Evolutionary conservation across 2,329 filamentous ascomycete species (phyloP).

Genomic region (Lecanosticta acicola): DNA sequence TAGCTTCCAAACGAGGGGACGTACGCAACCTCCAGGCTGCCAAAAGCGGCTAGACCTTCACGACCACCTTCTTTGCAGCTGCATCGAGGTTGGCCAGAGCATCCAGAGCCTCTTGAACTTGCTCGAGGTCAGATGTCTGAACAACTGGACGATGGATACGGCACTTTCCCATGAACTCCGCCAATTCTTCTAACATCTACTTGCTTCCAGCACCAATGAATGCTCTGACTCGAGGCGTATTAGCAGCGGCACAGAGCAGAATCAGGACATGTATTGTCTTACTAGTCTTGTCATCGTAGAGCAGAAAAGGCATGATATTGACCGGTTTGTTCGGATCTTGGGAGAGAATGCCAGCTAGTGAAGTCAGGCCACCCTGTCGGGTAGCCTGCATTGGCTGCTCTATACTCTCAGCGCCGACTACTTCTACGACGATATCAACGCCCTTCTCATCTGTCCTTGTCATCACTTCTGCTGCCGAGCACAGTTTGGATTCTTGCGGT

Average conservation of each 20-base stretch:
- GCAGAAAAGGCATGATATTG: slow-evolving; percentile 15
- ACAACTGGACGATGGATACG: slow-evolving; percentile 37
- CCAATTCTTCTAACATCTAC: slow-evolving; percentile 41
- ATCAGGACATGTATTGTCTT: slow-evolving; percentile 1
- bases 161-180: slow-evolving; percentile 37
- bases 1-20: slow-evolving; percentile 5
- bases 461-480: slow-evolving; percentile 50
- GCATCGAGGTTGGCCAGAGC: slow-evolving; percentile 24
- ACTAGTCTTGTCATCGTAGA: slow-evolving; percentile 22
- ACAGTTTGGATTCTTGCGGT: slow-evolving; percentile 54
- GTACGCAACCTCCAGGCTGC: slow-evolving; percentile 1
- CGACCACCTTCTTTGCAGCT: slow-evolving; percentile 32
- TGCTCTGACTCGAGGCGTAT: slow-evolving; percentile 11
- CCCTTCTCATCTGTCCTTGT: slow-evolving; percentile 37
- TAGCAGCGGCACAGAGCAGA: not conserved
- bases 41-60: slow-evolving; percentile 11
- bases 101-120: slow-evolving; percentile 29
- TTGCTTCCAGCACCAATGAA: slow-evolving; percentile 30
- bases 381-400: slow-evolving; percentile 36
- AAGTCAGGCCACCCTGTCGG: slow-evolving; percentile 34
- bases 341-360: slow-evolving; percentile 29
- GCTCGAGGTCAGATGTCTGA: slow-evolving; percentile 34
- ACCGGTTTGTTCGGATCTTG: slow-evolving; percentile 14
- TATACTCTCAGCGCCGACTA: slow-evolving; percentile 44
- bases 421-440: slow-evolving; percentile 46